Evolutionary conservation across 306 rosid species (phyloP).

Genomic region (Cucumis melo): DNA sequence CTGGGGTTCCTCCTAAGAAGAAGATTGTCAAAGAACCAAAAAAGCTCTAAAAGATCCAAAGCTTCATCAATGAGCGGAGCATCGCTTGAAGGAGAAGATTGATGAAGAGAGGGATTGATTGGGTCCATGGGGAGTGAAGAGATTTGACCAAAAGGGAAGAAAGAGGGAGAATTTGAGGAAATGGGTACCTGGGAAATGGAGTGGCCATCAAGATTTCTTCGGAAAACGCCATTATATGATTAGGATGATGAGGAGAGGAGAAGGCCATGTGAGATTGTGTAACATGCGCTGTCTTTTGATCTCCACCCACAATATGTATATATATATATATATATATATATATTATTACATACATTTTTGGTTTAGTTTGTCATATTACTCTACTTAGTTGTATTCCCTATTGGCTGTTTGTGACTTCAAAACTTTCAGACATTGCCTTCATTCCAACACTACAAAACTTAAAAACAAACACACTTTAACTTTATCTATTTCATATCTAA

Average conservation of each 20-base stretch:
- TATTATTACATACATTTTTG: no score
- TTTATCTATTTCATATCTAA: no score
- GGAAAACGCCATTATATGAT: constrained; percentile 1
- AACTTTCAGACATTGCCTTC: no score
- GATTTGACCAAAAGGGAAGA: neutral
- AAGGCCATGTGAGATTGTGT: constrained; percentile 3
- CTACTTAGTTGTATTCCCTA: no score
- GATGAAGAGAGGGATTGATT: constrained; percentile 21
- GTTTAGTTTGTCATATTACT: no score
- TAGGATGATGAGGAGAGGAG: neutral
- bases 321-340: neutral
- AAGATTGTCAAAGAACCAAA: constrained; percentile 71
- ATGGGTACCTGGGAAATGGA: neutral
- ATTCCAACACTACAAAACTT: no score
- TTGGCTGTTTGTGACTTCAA: no score
- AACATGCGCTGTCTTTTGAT: constrained; percentile 7
- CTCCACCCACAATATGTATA: constrained; percentile 3
- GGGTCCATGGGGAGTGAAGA: neutral
- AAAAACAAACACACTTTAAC: no score
- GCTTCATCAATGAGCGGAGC: constrained; percentile 29
- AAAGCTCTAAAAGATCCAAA: constrained; percentile 60
- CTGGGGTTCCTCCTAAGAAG: constrained; percentile 25
- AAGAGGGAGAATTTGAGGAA: neutral
- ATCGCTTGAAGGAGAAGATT: constrained; percentile 22
- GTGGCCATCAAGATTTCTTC: neutral